Base-by-base conservation (phyloP, 2,329 filamentous ascomycete genomes). In the Aspergillus sp. region DNA sequence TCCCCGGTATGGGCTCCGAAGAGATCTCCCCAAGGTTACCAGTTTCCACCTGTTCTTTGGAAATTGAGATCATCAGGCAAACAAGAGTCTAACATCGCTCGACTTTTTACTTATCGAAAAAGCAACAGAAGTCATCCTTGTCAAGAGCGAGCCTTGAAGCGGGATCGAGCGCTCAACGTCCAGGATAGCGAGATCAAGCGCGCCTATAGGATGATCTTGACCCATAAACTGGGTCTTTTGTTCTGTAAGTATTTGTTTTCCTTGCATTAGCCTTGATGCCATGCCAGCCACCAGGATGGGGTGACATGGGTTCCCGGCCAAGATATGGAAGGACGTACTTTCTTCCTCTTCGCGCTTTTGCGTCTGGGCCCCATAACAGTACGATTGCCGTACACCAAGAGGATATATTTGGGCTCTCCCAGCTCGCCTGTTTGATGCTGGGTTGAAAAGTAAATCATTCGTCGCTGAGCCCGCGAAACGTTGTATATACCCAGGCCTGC, bases 161-260 rank as follows among this genome's bases (percentile, higher is more conserved):
- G 30, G 53, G 38, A 45, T 43, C 47, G 31, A 57, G 23, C 54
- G 38, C 41, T 38, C 43, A 55, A 66, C 54, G 47, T 57, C 52
- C 53, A 52, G 38, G 55, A 31, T 52, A 66, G 63, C 54, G 59
- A 68, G 61, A 57, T 53, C 52, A 30, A 8, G 48, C 41, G 31
- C 61, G 52, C 55, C 48, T 55, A 66, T 64, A 56, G 61, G 60
- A 53, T 28, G 54, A 59, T 64, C 59, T 62, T 50, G 49, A 41
- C 41, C 51, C 47, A 46, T 54, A 56, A 28, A 57, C 63, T 61
- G 54, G 61, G 48, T 34, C 58, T 49, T n/a, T 22, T 30, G 41
- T 43, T 54, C 57, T 63, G 63, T 63, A 64, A 59, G 63, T 68
- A 67, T 69, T 66, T 65, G 67, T 65, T 67, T 67, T 68, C 65